Evolutionary conservation across 352 stramenopile species (phyloP), one percentile per base, ranked within the genome.

Genomic region (Phytopythium sindhum): DNA sequence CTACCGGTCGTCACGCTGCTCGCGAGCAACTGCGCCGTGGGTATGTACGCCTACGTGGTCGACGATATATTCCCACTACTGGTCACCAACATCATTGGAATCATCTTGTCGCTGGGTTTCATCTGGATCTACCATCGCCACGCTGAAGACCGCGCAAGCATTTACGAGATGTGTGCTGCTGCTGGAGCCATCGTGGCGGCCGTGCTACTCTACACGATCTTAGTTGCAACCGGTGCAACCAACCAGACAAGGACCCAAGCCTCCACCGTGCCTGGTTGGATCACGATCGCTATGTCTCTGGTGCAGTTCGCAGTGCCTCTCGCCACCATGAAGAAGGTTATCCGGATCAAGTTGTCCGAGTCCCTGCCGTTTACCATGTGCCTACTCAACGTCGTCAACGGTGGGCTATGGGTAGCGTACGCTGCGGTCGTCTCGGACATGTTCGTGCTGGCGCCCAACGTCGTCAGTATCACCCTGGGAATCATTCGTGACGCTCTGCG

Each of bases 311-410:
- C 67, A 39, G 84, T 77, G 6, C 76, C 76, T 0, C 74, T 86
- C 50, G 67, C 69, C 15, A 77, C 67, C 0, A 76, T 88, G 47
- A 68, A 61, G 29, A 58, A 62, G 7, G 76, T 84, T 1, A 28
- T 88, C 2, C 67, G 54, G 4, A 78, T 67, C 21, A 83, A 80
- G 57, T 81, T 68, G 2, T 62, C 72, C 6, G 72, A 71, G 19
- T 83, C 70, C 19, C 80, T 86, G 64, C 70, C 68, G 10, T 73
- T 86, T 42, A 69, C 66, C 1, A 85, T 89, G 77, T 67, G 76
- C 12, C 29, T 76, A 9, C 70, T 81, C 0, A 71, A 73, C 7
- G 55, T 79, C 0, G n/a, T 72, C 26, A 89, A 86, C 62, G 82
- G 80, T 35, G 68, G 66, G 9, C 67, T 78, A 21, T 86, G 77